Base-by-base conservation (phyloP, 306 rosid species). In the Vigna angularis region DNA sequence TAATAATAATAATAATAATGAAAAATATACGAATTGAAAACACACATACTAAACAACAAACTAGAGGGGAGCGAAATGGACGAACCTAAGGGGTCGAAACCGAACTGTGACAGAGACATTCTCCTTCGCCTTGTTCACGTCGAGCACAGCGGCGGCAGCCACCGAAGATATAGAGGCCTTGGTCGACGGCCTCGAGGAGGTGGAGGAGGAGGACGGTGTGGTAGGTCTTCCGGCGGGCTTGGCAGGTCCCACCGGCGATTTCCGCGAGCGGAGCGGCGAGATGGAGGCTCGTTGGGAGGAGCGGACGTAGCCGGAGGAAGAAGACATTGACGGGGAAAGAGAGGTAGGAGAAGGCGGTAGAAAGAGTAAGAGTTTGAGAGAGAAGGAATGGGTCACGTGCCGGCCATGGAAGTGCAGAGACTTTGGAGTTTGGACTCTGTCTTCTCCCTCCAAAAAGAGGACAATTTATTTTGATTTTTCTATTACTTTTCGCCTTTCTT, bases 71-170 rank as follows among this genome's bases (percentile, higher is more conserved):
- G n/a, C 26, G 58, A 52, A 18, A 58, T 50, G 75, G 15, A 62
- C 62, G 72, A 75, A 90, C 97, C 92, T 93, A 83, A 93, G 93
- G 40, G 98, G 98, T 30, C 98, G 92, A 73, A 91, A 91, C 85
- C 98, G 83, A 79, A 93, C 96, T 9, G 98, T 91, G 76, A 93
- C 98, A 14, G 93, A 74, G 67, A 93, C 94, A 78, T 93, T 93
- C 88, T 93, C 98, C 87, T 93, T 91, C 7, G 90, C 73, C 88
- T 90, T 93, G 85, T 66, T 78, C 51, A 68, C 68, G 51, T 89
- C 91, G 13, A 58, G 2, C 48, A 13, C 52, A 2, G 36, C 12
- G 6, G 86, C n/a, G 3, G 86, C 6, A 10, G 79, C 50, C 47
- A 68, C 57, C 11, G 97, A 88, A 40, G 97, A 83, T 32, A 73